Evolutionary conservation across 163 green algal genomes (phyloP), one percentile per base, ranked within the genome.

Genomic region (Scenedesmus sp.): DNA sequence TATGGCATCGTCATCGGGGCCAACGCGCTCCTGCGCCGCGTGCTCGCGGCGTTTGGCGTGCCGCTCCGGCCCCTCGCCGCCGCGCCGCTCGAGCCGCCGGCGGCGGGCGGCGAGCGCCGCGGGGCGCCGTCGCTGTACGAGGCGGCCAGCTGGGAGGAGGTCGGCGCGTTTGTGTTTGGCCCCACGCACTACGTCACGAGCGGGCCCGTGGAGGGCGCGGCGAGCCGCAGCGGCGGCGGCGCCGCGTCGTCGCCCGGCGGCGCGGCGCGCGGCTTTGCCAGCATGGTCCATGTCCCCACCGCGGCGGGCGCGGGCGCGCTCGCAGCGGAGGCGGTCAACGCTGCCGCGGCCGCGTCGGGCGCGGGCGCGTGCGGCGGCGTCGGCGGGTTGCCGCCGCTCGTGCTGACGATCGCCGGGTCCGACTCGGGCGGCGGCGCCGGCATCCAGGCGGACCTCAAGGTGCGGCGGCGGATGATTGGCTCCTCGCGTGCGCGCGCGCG

Each of bases 371-470:
- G 24, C 56, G 44, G n/a, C 65, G 9, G 78, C 70, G 31, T 24
- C 63, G 64, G 67, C 62, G 39, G 9, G 34, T 22, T 93, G n/a
- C 91, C 94, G 0, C 77, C 83, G 0, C n/a, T n/a, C n/a, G 93
- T 98, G 42, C 82, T 99, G 48, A 91, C 89, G 9, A 89, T 99
- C 15, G 94, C 96, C 2, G 96, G 96, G 0, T 96, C 91, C 18
- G 96, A 99, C 84, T 95, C 89, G 26, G 94, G 96, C 15, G 96
- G 93, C 24, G 96, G 96, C 6, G 96, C 96, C 1, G 96, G 96
- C 36, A 96, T 98, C 45, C 92, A 96, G 83, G 93, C 92, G 0
- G 94, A 98, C 78, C 51, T 97, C 9, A 96, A 96, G 81, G 86
- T 89, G 50, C 14, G 84, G 53, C 39, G n/a, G n/a, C n/a, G n/a